Base-by-base conservation (phyloP, 2,329 filamentous ascomycete species). In the Hypoxylon sp. region DNA sequence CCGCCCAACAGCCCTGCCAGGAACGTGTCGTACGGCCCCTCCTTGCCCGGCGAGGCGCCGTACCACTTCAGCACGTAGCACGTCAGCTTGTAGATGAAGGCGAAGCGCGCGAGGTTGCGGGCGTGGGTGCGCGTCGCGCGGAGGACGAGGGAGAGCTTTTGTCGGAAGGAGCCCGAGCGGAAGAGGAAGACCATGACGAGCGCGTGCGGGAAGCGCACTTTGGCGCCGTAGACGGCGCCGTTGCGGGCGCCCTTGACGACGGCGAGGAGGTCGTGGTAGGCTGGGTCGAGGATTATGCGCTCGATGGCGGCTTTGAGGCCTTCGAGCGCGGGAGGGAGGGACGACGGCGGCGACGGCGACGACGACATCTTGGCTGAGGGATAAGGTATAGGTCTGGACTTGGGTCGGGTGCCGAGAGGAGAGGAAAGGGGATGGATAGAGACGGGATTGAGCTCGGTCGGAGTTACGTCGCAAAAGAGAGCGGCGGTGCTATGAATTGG, bases 181-280 rank as follows among this genome's bases (percentile, higher is more conserved):
- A 99, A 99, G 73, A 99, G 89, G 75, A 98, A 92, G 73, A 98
- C 94, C 95, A 99, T 99, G 56, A 99, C 96, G 74, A 99, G 87
- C 68, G 96, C 96, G 83, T 99, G 96, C 72, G 96, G 96, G 83
- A 99, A 98, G 71, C 96, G 94, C 81, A 99, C 94, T 88, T 98
- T 98, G 76, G 93, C 90, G 68, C 96, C 96, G 83, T 99, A 99
- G 70, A 99, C 94, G 72, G 94, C 91, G 80, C 96, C 96, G 89
- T 98, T 99, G 82, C 96, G 94, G 73, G 96, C 92, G 76, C 90
- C 94, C 87, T 99, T 99, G 80, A 97, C 80, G 73, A 99, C 86
- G 63, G 93, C 89, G 69, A 99, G 88, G 62, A 94, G 80, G 76
- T 96, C 93, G 76, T 96, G 93, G 82, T 97, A 93, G 73, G 89